Evolutionary conservation across 2,329 filamentous ascomycete species (phyloP).

Genomic region (Colletotrichum spaethianum): DNA sequence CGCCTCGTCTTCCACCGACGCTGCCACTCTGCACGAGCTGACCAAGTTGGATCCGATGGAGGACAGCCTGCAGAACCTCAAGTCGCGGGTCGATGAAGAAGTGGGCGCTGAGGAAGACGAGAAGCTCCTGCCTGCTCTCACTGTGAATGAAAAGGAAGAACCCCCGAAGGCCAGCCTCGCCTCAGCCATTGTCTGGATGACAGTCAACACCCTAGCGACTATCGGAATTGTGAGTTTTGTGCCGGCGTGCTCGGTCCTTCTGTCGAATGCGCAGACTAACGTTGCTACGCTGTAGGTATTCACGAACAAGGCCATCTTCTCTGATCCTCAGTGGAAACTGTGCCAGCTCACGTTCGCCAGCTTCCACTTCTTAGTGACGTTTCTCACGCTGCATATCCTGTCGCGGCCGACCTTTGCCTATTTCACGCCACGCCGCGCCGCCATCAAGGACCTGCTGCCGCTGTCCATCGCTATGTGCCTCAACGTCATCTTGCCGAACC

Average conservation of each 20-base stretch:
- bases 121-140: slow-evolving; percentile 54
- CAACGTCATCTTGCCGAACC: slow-evolving; percentile 78
- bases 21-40: slow-evolving; percentile 51
- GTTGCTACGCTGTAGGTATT: slow-evolving; percentile 66
- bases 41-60: slow-evolving; percentile 52
- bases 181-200: slow-evolving; percentile 68
- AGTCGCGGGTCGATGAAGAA: slow-evolving; percentile 53
- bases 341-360: slow-evolving; percentile 76
- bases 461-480: slow-evolving; percentile 77
- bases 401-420: slow-evolving; percentile 71
- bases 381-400: slow-evolving; percentile 72
- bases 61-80: slow-evolving; percentile 50
- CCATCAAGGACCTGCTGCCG: slow-evolving; percentile 71
- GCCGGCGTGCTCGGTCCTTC: background rate
- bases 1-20: slow-evolving; percentile 52
- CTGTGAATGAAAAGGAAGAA: slow-evolving; percentile 52
- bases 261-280: slow-evolving; percentile 27
- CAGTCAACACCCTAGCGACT: slow-evolving; percentile 73
- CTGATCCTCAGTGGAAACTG: slow-evolving; percentile 71
- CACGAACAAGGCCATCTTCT: slow-evolving; percentile 80
- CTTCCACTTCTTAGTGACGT: slow-evolving; percentile 79
- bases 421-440: slow-evolving; percentile 70
- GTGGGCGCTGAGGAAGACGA: slow-evolving; percentile 58
- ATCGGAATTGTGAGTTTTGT: slow-evolving; percentile 70
- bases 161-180: slow-evolving; percentile 53